Base-by-base conservation (phyloP, 2,329 filamentous ascomycete species). In the Ophiocordyceps sinensis region DNA sequence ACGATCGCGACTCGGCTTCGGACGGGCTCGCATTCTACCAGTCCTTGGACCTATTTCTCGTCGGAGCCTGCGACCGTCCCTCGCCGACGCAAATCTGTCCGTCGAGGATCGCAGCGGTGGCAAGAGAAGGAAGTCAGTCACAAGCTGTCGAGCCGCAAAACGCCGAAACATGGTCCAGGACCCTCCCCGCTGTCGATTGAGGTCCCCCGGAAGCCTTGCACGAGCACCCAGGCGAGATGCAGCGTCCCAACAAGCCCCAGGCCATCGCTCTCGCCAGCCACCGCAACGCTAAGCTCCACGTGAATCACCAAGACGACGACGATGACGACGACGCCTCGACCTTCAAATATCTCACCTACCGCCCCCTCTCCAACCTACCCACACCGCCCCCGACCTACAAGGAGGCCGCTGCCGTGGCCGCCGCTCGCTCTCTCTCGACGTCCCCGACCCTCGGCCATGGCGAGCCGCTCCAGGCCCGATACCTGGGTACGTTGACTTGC, bases 331-430 rank as follows among this genome's bases (percentile, higher is more conserved):
- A 70, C 50, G 66, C 70, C 42, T 65, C 68, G 44, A 66, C 67
- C 47, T 35, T 39, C 11, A 29, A 32, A 28, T 75, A 73, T 58
- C 77, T 78, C 51, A 78, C 76, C 47, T 82, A 82, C 58, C 71
- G 75, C 38, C 78, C 78, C 10, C 65, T 82, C 40, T 82, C 77
- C 28, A 79, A 77, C 56, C 68, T 82, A 19, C 78, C 78, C 19
- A 82, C 78, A 40, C 78, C 78, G 46, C 78, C 78, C 36, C 70
- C 69, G 11, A 78, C 73, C 36, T 69, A 68, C 41, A 57, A 51
- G 40, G 58, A 54, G 31, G 23, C 23, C 21, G 17, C 35, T 23
- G n/a, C 36, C 47, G 65, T 65, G 11, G 66, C 64, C 29, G 62
- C 62, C 26, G 53, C 56, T 34, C 64, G 66, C 68, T 66, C 38